Evolutionary conservation across 129 eudicot species (phyloP).

Genomic region (Lactuca saligna): DNA sequence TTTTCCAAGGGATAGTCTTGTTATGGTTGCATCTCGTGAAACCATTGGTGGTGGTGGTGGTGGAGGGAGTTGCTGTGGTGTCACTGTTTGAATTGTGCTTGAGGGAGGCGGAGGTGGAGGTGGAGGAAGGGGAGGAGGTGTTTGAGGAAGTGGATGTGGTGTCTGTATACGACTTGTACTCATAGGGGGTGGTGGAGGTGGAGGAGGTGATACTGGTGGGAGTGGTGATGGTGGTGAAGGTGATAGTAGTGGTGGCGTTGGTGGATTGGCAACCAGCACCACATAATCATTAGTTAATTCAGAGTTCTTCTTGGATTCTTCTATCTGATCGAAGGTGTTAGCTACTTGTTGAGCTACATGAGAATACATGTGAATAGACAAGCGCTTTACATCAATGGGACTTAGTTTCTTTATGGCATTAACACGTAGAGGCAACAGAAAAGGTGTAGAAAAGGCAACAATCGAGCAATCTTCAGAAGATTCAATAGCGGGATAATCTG

Average conservation of each 20-base stretch:
- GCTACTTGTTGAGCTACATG: constrained; percentile 45
- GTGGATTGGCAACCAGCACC: constrained; percentile 22
- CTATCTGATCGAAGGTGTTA: constrained; percentile 24
- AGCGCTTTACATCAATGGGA: constrained; percentile 76
- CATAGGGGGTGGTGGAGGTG: constrained; percentile 37
- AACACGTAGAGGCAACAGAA: constrained; percentile 47
- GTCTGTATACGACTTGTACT: constrained; percentile 16
- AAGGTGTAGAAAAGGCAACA: constrained; percentile 41
- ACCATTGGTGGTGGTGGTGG: constrained; percentile 34
- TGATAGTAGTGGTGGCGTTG: constrained; percentile 24
- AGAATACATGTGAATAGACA: constrained; percentile 71
- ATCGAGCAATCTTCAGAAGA: constrained; percentile 15
- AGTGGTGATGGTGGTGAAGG: constrained; percentile 26
- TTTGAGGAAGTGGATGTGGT: constrained; percentile 35
- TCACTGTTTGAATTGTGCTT: neutral
- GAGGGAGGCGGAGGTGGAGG: constrained; percentile 38
- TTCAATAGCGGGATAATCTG: neutral
- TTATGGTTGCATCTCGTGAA: constrained; percentile 1
- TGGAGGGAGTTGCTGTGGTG: constrained; percentile 21
- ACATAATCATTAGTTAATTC: constrained; percentile 22
- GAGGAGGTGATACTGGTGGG: constrained; percentile 24
- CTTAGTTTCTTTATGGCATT: constrained; percentile 66
- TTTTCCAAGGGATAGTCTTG: neutral
- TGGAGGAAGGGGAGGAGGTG: constrained; percentile 41
- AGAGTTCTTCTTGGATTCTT: constrained; percentile 18